A percentile compares a stretch with the other conserved stretches of the same genome.
phyloP scores from a whole-genome alignment of 768 basidiomycete genomes.

The Trametes maxima region DNA sequence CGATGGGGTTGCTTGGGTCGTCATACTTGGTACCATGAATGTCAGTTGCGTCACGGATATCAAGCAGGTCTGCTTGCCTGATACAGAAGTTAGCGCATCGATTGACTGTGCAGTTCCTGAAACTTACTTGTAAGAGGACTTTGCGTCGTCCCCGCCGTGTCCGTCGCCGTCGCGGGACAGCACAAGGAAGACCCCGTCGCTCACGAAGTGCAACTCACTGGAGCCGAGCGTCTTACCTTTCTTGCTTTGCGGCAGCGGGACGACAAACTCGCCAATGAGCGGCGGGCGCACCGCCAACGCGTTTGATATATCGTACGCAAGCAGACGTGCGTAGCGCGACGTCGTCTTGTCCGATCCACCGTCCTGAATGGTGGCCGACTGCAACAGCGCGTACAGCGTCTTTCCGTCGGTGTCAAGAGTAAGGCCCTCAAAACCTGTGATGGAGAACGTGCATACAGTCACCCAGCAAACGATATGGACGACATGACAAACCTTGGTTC shows the following conservation, averaged over 20 bases:
- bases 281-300: constrained; percentile 34
- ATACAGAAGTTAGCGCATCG: neutral
- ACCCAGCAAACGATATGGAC: neutral
- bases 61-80: constrained; percentile 63
- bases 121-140: constrained; percentile 55
- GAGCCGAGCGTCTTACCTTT: constrained; percentile 53
- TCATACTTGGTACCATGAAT: constrained; percentile 62
- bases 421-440: constrained; percentile 59
- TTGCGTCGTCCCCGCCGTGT: constrained; percentile 50
- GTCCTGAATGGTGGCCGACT: constrained; percentile 65
- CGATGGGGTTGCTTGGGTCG: constrained; percentile 51
- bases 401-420: constrained; percentile 50
- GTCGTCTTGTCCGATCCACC: constrained; percentile 52
- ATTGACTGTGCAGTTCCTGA: neutral
- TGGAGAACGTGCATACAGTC: neutral
- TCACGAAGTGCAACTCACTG: constrained; percentile 62
- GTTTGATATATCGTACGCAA: constrained; percentile 54
- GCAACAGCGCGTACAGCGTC: constrained; percentile 62
- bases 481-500: constrained; percentile 50
- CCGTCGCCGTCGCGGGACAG: constrained; percentile 65
- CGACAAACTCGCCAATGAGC: constrained; percentile 60
- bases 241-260: constrained; percentile 54
- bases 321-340: constrained; percentile 54
- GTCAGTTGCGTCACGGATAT: constrained; percentile 59
- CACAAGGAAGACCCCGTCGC: constrained; percentile 55